A percentile compares a stretch with the other conserved stretches of the same genome.
Evolutionary conservation across 345 rosid species (phyloP).

Genomic region (Passiflora organensis): DNA sequence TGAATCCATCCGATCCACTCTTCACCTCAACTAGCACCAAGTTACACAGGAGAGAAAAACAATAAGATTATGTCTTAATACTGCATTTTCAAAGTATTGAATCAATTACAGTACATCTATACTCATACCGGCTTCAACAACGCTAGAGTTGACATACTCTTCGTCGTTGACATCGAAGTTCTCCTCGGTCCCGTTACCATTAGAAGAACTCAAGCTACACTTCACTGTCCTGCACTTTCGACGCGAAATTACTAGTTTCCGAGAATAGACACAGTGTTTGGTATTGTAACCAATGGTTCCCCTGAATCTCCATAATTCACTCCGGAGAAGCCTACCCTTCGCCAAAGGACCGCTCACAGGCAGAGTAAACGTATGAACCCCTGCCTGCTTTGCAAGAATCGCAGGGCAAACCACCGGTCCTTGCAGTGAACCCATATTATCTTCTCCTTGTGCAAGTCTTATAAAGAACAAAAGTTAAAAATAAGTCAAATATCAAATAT

Average conservation of each 20-base stretch:
- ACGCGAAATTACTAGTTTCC: slow-evolving; percentile 13
- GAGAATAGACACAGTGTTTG: slow-evolving; percentile 21
- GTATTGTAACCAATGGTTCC: slow-evolving; percentile 24
- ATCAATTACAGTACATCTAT: background rate
- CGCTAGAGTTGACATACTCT: slow-evolving; percentile 73
- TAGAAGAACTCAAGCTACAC: slow-evolving; percentile 83
- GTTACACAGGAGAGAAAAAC: too few species aligned
- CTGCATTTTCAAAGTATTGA: background rate
- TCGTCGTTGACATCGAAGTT: slow-evolving; percentile 79
- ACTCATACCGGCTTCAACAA: slow-evolving; percentile 83
- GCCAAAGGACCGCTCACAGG: slow-evolving; percentile 36
- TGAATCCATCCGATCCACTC: slow-evolving; percentile 84
- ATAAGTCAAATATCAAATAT: background rate
- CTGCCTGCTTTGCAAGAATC: slow-evolving; percentile 52
- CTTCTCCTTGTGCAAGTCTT: slow-evolving; percentile 17
- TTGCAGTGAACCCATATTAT: slow-evolving; percentile 59
- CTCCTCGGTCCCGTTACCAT: slow-evolving; percentile 80
- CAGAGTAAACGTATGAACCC: slow-evolving; percentile 29
- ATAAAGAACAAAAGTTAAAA: background rate
- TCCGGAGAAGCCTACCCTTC: slow-evolving; percentile 32
- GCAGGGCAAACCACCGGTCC: slow-evolving; percentile 74
- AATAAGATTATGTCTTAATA: too few species aligned
- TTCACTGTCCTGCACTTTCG: slow-evolving; percentile 31
- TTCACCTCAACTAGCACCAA: slow-evolving; percentile 67
- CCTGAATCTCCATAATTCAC: slow-evolving; percentile 44